Conservation (phyloP, 352 stramenopile species). For the Globisporangium takayamanum region DNA sequence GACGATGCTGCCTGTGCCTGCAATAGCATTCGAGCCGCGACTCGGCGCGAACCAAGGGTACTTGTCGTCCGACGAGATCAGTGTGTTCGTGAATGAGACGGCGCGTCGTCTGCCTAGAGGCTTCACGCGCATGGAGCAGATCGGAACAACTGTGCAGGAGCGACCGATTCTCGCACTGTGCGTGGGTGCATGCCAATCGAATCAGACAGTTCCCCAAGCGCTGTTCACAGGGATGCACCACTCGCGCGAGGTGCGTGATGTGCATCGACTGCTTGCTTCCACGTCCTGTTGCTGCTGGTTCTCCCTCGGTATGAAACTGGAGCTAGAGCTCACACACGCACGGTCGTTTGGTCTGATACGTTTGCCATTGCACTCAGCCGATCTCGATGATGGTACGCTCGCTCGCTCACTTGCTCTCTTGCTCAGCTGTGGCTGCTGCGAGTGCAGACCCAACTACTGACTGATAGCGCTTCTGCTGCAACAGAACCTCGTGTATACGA, state of each 20-base stretch:
- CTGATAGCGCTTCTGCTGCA: not conserved
- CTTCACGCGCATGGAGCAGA: constrained; percentile 44
- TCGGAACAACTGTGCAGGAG: constrained; percentile 55
- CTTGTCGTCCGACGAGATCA: constrained; percentile 54
- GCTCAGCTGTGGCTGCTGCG: not conserved
- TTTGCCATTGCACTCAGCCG: constrained; percentile 26
- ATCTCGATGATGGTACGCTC: constrained; percentile 82
- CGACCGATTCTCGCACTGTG: constrained; percentile 61
- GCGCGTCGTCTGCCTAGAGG: constrained; percentile 23
- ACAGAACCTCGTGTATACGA: constrained; percentile 77
- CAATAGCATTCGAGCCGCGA: constrained; percentile 34
- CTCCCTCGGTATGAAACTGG: not conserved
- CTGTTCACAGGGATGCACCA: constrained; percentile 85
- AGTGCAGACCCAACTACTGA: not conserved
- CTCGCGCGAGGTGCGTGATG: constrained; percentile 50
- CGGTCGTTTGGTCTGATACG: not conserved
- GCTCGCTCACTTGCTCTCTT: not conserved
- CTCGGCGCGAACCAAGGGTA: constrained; percentile 58
- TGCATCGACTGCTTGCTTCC: not conserved
- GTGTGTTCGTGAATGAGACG: constrained; percentile 45
- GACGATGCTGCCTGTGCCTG: not conserved
- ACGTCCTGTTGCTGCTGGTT: not conserved
- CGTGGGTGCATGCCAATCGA: constrained; percentile 39
- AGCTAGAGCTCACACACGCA: not conserved
- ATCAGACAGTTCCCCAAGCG: constrained; percentile 31